Evolutionary conservation across 257 asterid species (phyloP).

Genomic region (Marsdenia floribunda): DNA sequence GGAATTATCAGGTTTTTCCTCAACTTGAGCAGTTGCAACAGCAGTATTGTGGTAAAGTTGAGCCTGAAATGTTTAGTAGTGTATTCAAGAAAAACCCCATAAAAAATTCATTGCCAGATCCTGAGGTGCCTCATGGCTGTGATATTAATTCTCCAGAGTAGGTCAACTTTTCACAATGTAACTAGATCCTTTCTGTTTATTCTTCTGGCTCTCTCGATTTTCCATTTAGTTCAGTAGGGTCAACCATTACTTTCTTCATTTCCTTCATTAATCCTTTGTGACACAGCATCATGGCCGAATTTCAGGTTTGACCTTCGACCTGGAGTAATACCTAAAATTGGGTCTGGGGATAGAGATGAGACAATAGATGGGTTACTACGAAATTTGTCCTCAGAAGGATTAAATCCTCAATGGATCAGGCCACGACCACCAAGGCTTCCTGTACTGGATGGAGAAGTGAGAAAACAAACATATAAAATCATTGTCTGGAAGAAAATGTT

Average conservation of each 20-base stretch:
- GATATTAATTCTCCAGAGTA: constrained; percentile 82
- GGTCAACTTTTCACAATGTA: constrained; percentile 18
- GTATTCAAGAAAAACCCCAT: constrained; percentile 55
- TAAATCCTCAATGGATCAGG: constrained; percentile 87
- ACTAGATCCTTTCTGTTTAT: constrained; percentile 11
- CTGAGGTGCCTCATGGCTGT: constrained; percentile 88
- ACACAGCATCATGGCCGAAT: constrained; percentile 18
- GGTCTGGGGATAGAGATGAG: constrained; percentile 83
- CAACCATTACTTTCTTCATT: not conserved
- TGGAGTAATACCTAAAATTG: constrained; percentile 72
- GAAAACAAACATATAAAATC: not conserved
- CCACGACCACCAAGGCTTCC: constrained; percentile 92
- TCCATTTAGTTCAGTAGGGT: constrained; percentile 3
- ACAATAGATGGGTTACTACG: constrained; percentile 60
- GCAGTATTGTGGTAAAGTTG: constrained; percentile 52
- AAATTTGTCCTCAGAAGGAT: constrained; percentile 60
- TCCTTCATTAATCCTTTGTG: constrained; percentile 11
- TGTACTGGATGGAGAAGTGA: constrained; percentile 85
- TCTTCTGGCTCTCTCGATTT: constrained; percentile 12
- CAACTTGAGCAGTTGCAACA: constrained; percentile 73
- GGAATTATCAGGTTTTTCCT: constrained; percentile 56
- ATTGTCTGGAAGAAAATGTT: not conserved
- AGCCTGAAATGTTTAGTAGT: constrained; percentile 45
- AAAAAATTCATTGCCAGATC: constrained; percentile 66
- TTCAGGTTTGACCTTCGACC: constrained; percentile 80